These are phyloP conservation scores for Xylariomycetidae sp. DNA, from an alignment of 2,329 filamentous ascomycete species.

Conservation along the genomic window DNA sequence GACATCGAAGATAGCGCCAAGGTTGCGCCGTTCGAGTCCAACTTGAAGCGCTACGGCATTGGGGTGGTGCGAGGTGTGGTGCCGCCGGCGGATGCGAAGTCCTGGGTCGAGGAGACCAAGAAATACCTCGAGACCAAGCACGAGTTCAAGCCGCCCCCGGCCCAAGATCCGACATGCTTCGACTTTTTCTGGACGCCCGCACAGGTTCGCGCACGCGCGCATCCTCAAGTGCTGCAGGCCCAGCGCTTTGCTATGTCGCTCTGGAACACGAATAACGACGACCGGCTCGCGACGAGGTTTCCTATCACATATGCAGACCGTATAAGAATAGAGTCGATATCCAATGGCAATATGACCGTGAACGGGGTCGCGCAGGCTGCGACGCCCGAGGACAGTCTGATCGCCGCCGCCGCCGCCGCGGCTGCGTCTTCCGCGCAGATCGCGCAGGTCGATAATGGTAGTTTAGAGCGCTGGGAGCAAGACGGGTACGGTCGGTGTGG, in stretches of 20 bases:
- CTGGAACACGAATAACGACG: slow-evolving; percentile 54
- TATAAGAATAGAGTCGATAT: slow-evolving; percentile 58
- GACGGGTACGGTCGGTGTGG: slow-evolving; percentile 60
- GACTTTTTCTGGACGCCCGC: slow-evolving; percentile 72
- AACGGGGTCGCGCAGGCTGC: slow-evolving; percentile 20
- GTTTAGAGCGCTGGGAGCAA: slow-evolving; percentile 67
- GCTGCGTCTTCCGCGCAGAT: slow-evolving; percentile 46
- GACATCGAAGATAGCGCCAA: slow-evolving; percentile 44
- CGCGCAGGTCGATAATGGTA: slow-evolving; percentile 67
- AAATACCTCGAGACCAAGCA: slow-evolving; percentile 51
- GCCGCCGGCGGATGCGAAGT: slow-evolving; percentile 49
- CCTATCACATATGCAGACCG: slow-evolving; percentile 67
- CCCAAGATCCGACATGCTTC: slow-evolving; percentile 63
- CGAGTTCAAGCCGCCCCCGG: slow-evolving; percentile 49
- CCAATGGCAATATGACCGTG: slow-evolving; percentile 27
- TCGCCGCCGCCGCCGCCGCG: slow-evolving; percentile 25
- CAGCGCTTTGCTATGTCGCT: slow-evolving; percentile 64
- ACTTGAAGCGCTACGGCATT: slow-evolving; percentile 58
- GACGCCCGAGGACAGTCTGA: slow-evolving; percentile 25
- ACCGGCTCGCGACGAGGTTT: slow-evolving; percentile 54
- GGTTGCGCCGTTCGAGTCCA: slow-evolving; percentile 50
- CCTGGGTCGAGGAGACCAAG: slow-evolving; percentile 54
- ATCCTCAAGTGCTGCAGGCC: slow-evolving; percentile 57
- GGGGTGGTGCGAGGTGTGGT: slow-evolving; percentile 63
- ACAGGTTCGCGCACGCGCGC: slow-evolving; percentile 62